phyloP scores from a whole-genome alignment of 2,329 filamentous ascomycete genomes.

The Aspergillus latus region DNA sequence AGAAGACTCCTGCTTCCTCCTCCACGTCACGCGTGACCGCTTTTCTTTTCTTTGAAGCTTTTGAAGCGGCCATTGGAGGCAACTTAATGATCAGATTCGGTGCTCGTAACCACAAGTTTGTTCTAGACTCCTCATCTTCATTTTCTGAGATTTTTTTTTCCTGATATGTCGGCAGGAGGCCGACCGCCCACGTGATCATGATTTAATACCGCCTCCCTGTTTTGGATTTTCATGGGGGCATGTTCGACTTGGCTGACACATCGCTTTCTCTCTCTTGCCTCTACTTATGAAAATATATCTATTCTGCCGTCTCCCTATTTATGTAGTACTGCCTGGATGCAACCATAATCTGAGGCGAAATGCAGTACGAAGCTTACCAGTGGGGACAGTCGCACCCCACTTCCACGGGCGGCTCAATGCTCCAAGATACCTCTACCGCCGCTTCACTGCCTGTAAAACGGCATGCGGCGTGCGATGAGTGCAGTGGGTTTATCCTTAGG shows the following conservation, averaged over 20 bases:
- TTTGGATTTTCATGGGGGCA: constrained; percentile 21
- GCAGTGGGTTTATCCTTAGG: constrained; percentile 38
- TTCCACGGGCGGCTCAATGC: constrained; percentile 10
- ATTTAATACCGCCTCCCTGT: constrained; percentile 24
- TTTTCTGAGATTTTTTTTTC: neutral
- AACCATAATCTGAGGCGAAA: constrained; percentile 1
- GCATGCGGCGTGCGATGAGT: constrained; percentile 52
- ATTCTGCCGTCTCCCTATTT: neutral
- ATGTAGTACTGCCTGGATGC: neutral
- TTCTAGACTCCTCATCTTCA: neutral
- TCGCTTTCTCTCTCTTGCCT: constrained; percentile 8
- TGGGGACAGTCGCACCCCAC: constrained; percentile 13
- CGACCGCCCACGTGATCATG: constrained; percentile 40
- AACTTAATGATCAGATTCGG: neutral
- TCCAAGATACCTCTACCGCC: constrained; percentile 10
- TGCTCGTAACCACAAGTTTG: neutral
- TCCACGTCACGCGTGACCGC: constrained; percentile 56
- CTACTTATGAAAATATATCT: constrained; percentile 11
- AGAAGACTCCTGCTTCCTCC: constrained; percentile 51
- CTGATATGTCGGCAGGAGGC: neutral
- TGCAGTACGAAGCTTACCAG: constrained; percentile 15
- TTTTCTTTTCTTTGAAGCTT: constrained; percentile 63
- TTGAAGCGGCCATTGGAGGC: constrained; percentile 36
- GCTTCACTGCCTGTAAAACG: constrained; percentile 36
- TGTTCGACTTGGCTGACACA: neutral